Evolutionary conservation across 352 stramenopile species (phyloP), one percentile per base, ranked within the genome.

Genomic region (Globisporangium emineosum): DNA sequence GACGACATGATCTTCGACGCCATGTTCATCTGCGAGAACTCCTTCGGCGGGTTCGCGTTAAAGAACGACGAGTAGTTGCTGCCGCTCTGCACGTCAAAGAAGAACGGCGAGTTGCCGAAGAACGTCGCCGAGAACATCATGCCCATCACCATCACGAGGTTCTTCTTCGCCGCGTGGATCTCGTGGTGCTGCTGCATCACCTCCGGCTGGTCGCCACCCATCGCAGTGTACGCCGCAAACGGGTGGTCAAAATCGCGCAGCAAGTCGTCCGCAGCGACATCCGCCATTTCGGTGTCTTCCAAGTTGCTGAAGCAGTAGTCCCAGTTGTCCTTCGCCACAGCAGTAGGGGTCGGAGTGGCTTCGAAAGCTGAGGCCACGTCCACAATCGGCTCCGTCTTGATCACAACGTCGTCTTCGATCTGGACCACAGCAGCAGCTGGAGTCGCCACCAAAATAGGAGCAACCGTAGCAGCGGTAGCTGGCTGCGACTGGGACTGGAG

Each of bases 61-160:
- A 95, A 95, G 69, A 90, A 93, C 45, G 85, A 93, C 67, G 77
- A 84, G 59, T 93, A 93, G 55, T 81, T 90, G 62, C 73, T 88
- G 62, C 84, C 86, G 45, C 66, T 90, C 45, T 84, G 85, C 27
- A 92, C 70, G 50, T 89, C 90, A 51, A 87, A 80, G 19, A 90
- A 83, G n/a, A 76, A 79, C 23, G 87, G 73, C 35, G 75, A 80
- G 64, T 93, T 88, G 33, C 87, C 87, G 57, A 90, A 93, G 63
- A 93, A 93, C 17, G 81, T 91, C 43, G 93, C 83, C 7, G 81
- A 92, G 53, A 95, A 93, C 77, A 95, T 92, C 70, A 95, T 86
- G 8, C 85, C 87, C 70, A 92, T 92, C 75, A 95, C 91, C 87
- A 95, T 95, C 21, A 86, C 87, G 19, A 95, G 56, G 68, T 95